Evolutionary conservation across 257 asterid species (phyloP).

Genomic region (Nicotiana sylvestris): DNA sequence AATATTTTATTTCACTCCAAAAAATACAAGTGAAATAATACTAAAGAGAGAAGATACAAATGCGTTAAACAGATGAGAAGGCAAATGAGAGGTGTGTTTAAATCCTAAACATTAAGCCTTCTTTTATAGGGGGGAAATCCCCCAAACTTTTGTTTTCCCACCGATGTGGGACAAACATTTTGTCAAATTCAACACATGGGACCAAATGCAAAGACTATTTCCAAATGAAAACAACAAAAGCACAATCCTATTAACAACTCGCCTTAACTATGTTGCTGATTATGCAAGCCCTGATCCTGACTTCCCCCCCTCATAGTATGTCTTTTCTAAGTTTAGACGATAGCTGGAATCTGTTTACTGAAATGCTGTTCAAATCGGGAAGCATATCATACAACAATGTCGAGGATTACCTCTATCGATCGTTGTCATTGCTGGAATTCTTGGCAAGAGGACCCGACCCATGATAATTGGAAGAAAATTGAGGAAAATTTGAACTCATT

Average conservation of each 20-base stretch:
- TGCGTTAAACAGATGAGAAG: too few relatives aligned
- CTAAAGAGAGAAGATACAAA: too few relatives aligned
- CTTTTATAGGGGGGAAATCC: too few relatives aligned
- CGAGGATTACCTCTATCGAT: conserved; percentile 1
- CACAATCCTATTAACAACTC: conserved; percentile 14
- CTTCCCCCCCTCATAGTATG: background rate
- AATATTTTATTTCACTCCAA: too few relatives aligned
- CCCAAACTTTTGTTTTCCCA: too few relatives aligned
- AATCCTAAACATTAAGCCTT: too few relatives aligned
- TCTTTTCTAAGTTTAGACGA: background rate
- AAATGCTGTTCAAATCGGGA: background rate
- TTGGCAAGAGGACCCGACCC: background rate
- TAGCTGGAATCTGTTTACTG: conserved; percentile 11
- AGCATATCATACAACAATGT: background rate
- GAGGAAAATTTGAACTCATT: background rate
- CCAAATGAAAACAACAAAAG: conserved; percentile 15
- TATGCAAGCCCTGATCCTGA: background rate
- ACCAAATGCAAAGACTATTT: background rate
- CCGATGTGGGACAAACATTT: too few relatives aligned
- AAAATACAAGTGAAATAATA: too few relatives aligned
- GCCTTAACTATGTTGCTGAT: background rate
- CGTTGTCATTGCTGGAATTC: background rate
- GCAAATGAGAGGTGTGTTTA: too few relatives aligned
- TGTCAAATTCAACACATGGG: background rate
- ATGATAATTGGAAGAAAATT: background rate